Conservation (phyloP, 805 yeast genomes). For the Priceomyces castillae region DNA sequence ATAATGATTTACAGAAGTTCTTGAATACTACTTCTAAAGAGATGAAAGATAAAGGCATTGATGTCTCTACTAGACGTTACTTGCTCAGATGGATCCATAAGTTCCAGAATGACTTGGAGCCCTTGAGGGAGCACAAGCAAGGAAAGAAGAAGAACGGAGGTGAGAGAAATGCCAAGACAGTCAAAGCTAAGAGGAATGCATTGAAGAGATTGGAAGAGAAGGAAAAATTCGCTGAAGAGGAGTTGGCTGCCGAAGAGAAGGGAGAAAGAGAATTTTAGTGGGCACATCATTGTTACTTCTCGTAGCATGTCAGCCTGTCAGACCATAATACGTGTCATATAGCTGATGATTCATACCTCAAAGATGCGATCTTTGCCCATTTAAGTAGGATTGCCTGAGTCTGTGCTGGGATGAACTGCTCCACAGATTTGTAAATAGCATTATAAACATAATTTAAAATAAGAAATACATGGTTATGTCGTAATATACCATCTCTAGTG, state of each 20-base stretch:
- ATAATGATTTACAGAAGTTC: slow-evolving; percentile 55
- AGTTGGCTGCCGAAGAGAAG: slow-evolving; percentile 40
- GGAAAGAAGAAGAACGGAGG: slow-evolving; percentile 85
- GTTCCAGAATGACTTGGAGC: slow-evolving; percentile 53
- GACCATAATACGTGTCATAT: too few relatives aligned
- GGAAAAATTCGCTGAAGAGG: slow-evolving; percentile 36
- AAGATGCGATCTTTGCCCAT: too few relatives aligned
- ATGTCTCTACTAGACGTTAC: slow-evolving; percentile 67
- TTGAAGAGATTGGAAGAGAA: slow-evolving; percentile 55
- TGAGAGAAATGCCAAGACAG: slow-evolving; percentile 67
- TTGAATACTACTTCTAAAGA: slow-evolving; percentile 52
- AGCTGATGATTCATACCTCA: too few relatives aligned
- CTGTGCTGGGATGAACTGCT: too few relatives aligned
- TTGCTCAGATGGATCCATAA: slow-evolving; percentile 71
- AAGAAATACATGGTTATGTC: too few relatives aligned
- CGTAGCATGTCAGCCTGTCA: too few relatives aligned
- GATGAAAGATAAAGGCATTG: slow-evolving; percentile 77
- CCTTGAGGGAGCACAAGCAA: slow-evolving; percentile 52
- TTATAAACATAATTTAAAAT: too few relatives aligned
- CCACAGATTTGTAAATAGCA: too few relatives aligned
- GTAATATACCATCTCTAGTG: too few relatives aligned
- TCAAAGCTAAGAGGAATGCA: slow-evolving; percentile 56
- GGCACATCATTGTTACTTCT: too few relatives aligned
- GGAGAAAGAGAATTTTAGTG: slow-evolving; percentile 41
- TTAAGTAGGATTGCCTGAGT: too few relatives aligned